These are phyloP conservation scores for Thinopyrum obtusiflorum DNA, from an alignment of 202 grass and related monocot genomes.

Conservation along the genomic window DNA sequence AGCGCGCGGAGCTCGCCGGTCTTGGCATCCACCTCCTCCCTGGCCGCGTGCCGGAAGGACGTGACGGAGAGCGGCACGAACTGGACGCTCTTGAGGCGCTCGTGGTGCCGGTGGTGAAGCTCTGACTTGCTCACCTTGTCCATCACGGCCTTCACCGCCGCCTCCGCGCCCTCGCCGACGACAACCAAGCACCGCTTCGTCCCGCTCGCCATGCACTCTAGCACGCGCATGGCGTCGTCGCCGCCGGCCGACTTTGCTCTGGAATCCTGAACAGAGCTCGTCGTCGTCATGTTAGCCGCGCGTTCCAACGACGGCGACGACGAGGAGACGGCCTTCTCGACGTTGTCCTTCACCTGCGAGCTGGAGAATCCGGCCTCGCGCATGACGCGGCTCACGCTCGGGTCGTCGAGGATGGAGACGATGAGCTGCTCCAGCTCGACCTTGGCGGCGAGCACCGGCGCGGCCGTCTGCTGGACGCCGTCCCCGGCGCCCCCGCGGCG, in stretches of 20 bases:
- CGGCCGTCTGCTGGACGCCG: constrained; percentile 32
- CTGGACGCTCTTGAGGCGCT: constrained; percentile 65
- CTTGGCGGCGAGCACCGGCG: constrained; percentile 47
- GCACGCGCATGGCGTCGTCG: constrained; percentile 57
- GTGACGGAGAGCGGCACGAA: constrained; percentile 60
- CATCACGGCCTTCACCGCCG: constrained; percentile 75
- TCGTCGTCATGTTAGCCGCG: not conserved
- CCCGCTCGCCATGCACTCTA: constrained; percentile 54
- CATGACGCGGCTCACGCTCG: constrained; percentile 97
- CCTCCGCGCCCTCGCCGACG: constrained; percentile 47
- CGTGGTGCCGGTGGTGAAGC: constrained; percentile 37
- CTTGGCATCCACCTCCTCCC: constrained; percentile 69
- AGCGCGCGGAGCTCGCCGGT: constrained; percentile 57
- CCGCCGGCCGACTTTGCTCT: not conserved
- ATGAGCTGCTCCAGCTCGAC: constrained; percentile 88
- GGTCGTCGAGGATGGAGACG: constrained; percentile 92
- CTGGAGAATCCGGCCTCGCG: constrained; percentile 88
- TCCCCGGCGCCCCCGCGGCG: constrained; percentile 50
- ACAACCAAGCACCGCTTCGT: constrained; percentile 51
- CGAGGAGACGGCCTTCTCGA: constrained; percentile 35
- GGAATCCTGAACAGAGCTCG: not conserved
- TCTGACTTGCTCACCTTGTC: constrained; percentile 69
- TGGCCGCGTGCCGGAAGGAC: constrained; percentile 43
- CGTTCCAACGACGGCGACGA: not conserved
- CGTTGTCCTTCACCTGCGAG: constrained; percentile 57